These are phyloP conservation scores for Hypoxylon rubiginosum DNA, from an alignment of 2,329 filamentous ascomycete species.

Conservation along the genomic window DNA sequence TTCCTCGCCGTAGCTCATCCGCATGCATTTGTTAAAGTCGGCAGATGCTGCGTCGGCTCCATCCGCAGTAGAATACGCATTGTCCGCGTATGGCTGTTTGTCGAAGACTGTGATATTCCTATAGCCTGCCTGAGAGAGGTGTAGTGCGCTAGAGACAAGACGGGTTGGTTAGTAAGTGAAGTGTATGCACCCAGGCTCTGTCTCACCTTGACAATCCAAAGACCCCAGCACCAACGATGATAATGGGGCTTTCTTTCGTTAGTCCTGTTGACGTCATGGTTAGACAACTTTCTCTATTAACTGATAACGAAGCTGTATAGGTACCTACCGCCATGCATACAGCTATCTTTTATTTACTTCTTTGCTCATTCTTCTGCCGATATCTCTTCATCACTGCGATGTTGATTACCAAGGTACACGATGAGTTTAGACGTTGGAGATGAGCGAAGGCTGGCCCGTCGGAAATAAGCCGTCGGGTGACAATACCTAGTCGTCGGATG, in stretches of 20 bases:
- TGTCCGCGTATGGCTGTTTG: slow-evolving; percentile 57
- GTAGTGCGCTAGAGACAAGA: slow-evolving; percentile 47
- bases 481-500: slow-evolving; percentile 9
- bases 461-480: neutral
- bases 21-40: slow-evolving; percentile 59
- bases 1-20: slow-evolving; percentile 56
- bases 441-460: neutral
- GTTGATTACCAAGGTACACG: neutral
- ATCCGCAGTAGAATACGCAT: slow-evolving; percentile 55
- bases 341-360: slow-evolving; percentile 1
- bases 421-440: neutral
- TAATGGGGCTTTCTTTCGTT: slow-evolving; percentile 45
- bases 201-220: slow-evolving; percentile 55
- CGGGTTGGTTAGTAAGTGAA: neutral
- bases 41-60: slow-evolving; percentile 53
- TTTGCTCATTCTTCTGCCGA: neutral
- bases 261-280: slow-evolving; percentile 16
- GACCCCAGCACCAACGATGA: slow-evolving; percentile 57
- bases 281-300: neutral
- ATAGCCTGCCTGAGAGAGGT: slow-evolving; percentile 59
- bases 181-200: neutral
- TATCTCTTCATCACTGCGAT: neutral
- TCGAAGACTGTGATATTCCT: slow-evolving; percentile 62
- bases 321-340: neutral
- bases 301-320: neutral